Evolutionary conservation across 441 rosid species (phyloP).

Genomic region (Aleurites moluccanus): DNA sequence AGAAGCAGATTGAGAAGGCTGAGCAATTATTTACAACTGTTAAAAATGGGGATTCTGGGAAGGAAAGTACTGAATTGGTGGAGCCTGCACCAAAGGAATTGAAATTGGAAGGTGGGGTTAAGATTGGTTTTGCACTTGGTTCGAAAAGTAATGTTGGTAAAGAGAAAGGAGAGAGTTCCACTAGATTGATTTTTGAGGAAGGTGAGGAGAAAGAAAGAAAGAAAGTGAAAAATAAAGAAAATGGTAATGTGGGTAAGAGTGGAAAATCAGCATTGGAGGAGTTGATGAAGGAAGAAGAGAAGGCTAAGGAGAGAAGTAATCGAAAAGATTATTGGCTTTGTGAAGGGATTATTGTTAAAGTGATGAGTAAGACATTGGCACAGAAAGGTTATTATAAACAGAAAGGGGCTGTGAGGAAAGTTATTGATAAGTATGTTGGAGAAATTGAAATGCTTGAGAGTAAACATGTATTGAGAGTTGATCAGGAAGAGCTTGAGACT

Average conservation of each 20-base stretch:
- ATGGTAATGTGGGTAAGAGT: conserved; percentile 29
- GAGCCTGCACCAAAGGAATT: conserved; percentile 30
- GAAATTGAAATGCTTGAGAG: conserved; percentile 83
- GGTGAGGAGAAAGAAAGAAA: conserved; percentile 42
- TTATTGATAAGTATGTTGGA: conserved; percentile 82
- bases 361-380: conserved; percentile 78
- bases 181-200: conserved; percentile 58
- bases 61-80: conserved; percentile 18
- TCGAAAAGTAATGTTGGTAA: conserved; percentile 32
- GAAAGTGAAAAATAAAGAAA: conserved; percentile 37
- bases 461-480: conserved; percentile 79
- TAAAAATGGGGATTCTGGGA: conserved; percentile 15
- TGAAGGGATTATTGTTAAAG: conserved; percentile 84
- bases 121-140: conserved; percentile 70
- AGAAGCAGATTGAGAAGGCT: conserved; percentile 82
- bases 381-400: conserved; percentile 89
- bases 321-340: conserved; percentile 89
- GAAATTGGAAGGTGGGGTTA: conserved; percentile 56
- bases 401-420: conserved; percentile 78
- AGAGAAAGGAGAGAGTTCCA: conserved; percentile 52
- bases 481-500: conserved; percentile 95
- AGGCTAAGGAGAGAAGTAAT: conserved; percentile 70
- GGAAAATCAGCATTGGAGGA: conserved; percentile 71
- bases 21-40: conserved; percentile 30
- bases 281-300: conserved; percentile 91